Base-by-base conservation (phyloP, 2,329 filamentous ascomycete species). In the Aspergillus aculeatinus region DNA sequence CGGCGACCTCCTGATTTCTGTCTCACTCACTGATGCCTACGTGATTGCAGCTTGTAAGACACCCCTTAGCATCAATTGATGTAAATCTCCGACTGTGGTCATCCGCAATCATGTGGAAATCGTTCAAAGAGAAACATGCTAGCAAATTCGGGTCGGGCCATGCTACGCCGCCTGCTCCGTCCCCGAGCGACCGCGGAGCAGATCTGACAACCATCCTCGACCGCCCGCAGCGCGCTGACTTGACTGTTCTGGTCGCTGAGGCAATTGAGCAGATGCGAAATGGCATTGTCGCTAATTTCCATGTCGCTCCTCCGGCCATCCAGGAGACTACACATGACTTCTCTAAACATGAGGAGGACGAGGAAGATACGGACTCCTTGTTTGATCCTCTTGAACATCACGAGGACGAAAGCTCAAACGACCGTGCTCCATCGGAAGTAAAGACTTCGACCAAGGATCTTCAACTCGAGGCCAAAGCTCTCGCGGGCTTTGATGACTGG, bases 401-500 rank as follows among this genome's bases (percentile, higher is more conserved):
- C 16, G 39, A 58, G 48, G 51, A 57, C n/a, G 27, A 55, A 21
- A 29, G 50, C 5, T 6, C 49, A n/a, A 42, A 50, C 48, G 23
- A 52, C 47, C 53, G 7, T 11, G 49, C 59, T 39, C 31, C 59
- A 49, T 63, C 53, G 11, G 60, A 61, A 49, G 27, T 59, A 5
- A 59, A 56, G 4, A 57, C 62, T 9, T 59, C 61, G 12, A 49
- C 50, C 11, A 63, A 68, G 19, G 61, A 72, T 67, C 67, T 76
- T 92, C 67, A 92, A 87, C 77, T 86, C 5, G 70, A 73, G 59
- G 61, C 84, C 63, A 87, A 89, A 57, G 83, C 87, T 1, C 72
- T 96, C 5, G 78, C 82, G 6, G 87, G 89, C 71, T 96, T 94
- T 71, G 87, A 89, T 60, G 89, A 91, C 64, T 98, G 94, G 94